Evolutionary conservation across 2,329 filamentous ascomycete species (phyloP), one percentile per base, ranked within the genome.

Genomic region (Daldinia eschscholtzii): DNA sequence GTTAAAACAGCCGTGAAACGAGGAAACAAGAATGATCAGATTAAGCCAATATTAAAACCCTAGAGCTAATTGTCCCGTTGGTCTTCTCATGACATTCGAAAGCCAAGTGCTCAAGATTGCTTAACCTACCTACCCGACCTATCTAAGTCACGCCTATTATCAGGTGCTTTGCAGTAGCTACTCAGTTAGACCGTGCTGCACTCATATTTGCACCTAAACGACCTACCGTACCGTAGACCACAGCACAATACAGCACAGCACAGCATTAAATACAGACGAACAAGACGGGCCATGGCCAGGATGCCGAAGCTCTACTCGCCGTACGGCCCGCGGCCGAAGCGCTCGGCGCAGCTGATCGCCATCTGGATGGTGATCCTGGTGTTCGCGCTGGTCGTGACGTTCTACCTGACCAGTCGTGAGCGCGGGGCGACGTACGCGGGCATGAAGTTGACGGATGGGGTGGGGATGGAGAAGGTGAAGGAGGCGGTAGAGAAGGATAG

Each of bases 321-420:
- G 6, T 79, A 78, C 64, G 76, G 72, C 44, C 75, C 76, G 37
- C 71, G 76, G 57, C 75, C 68, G 35, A 68, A 71, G 58, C 71
- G 76, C 23, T 75, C 76, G 9, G 66, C 70, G 37, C 76, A 66
- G 50, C 64, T 78, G 12, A 53, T 77, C n/a, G 6, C 75, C 15
- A 46, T 71, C 35, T 79, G 77, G 77, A 72, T 77, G 55, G 64
- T 62, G n/a, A 60, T 75, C 4, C 66, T 79, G 26, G 50, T 72
- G 37, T 20, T 76, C 6, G 66, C 76, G 18, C 59, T 77, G 5
- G 35, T 69, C 35, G 30, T 75, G 35, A 77, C 74, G 7, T 74
- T 76, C 60, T 78, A 77, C 66, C 59, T 78, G 15, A 72, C 72
- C 3, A 58, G 71, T 33, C 60, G 75, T n/a, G 72, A 74, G 30